phyloP scores from a whole-genome alignment of 768 basidiomycete genomes.

The Mycena rebaudengoi region DNA sequence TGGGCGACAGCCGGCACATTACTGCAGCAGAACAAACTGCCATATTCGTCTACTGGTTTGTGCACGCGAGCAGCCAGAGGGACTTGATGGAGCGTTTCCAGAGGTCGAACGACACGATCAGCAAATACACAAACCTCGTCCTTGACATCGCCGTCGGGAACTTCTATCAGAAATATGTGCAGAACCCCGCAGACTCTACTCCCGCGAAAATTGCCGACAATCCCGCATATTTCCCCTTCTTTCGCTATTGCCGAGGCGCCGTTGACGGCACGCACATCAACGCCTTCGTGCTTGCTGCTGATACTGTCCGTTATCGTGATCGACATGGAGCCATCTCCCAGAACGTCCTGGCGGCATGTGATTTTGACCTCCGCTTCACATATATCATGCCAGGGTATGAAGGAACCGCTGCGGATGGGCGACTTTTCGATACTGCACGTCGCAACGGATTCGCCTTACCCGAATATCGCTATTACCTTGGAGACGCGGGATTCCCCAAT shows the following conservation, averaged over 20 bases:
- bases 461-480: slow-evolving; percentile 34
- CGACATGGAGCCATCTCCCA: slow-evolving; percentile 24
- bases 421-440: slow-evolving; percentile 17
- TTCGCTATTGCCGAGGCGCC: slow-evolving; percentile 28
- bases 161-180: slow-evolving; percentile 12
- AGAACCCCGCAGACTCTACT: not conserved
- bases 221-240: slow-evolving; percentile 35
- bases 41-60: slow-evolving; percentile 15
- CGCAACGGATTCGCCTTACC: slow-evolving; percentile 2
- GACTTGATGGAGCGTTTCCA: slow-evolving; percentile 17
- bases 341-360: slow-evolving; percentile 26
- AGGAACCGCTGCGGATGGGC: slow-evolving; percentile 21
- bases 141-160: not conserved
- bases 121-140: not conserved
- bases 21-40: slow-evolving; percentile 11
- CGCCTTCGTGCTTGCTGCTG: not conserved
- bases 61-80: slow-evolving; percentile 15
- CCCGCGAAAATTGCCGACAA: slow-evolving; percentile 29
- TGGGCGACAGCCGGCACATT: not conserved
- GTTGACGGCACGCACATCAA: slow-evolving; percentile 36
- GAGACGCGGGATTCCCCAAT: slow-evolving; percentile 36
- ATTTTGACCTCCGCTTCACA: slow-evolving; percentile 19
- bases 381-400: slow-evolving; percentile 26
- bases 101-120: not conserved
- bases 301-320: slow-evolving; percentile 8